These are phyloP conservation scores for Vitis hybrid DNA, from an alignment of 177 flowering plant genomes.

Conservation along the genomic window DNA sequence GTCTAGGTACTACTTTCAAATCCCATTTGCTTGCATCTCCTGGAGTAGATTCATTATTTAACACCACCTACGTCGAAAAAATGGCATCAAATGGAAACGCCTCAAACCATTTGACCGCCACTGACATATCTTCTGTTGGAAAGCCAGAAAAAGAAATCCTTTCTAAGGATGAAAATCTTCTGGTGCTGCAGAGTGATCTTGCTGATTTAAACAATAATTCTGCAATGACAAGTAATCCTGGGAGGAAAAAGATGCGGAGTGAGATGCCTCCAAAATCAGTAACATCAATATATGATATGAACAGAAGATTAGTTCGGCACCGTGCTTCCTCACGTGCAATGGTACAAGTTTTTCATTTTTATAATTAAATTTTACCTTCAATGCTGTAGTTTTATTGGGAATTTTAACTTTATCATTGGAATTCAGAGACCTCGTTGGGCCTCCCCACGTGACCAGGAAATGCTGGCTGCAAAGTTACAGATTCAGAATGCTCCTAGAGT, in stretches of 20 bases:
- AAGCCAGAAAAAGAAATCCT: no score
- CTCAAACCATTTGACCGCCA: conserved; percentile 10
- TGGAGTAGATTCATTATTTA: conserved; percentile 7
- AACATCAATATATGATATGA: conserved; percentile 56
- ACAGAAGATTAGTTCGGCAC: conserved; percentile 40
- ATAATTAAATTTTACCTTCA: background rate
- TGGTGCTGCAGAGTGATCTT: conserved; percentile 9
- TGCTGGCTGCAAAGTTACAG: conserved; percentile 48
- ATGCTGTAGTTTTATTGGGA: background rate
- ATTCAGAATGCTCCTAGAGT: conserved; percentile 52
- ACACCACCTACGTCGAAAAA: conserved; percentile 6
- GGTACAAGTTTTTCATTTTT: conserved; percentile 37
- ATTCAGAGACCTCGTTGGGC: conserved; percentile 59
- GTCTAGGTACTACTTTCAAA: conserved; percentile 10
- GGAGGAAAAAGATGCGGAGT: conserved; percentile 51
- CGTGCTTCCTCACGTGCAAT: conserved; percentile 56
- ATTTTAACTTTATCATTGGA: background rate
- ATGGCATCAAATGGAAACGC: conserved; percentile 9
- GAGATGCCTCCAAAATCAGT: conserved; percentile 70
- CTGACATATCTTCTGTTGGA: no score
- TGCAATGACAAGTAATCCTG: conserved; percentile 10
- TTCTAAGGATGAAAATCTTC: no score
- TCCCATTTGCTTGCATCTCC: conserved; percentile 5
- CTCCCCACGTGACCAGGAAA: conserved; percentile 53
- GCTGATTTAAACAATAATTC: conserved; percentile 17